A percentile compares a stretch with the other conserved stretches of the same genome.
phyloP scores from a whole-genome alignment of 495 filamentous ascomycete species.

The Antarctomyces pellizariae region DNA sequence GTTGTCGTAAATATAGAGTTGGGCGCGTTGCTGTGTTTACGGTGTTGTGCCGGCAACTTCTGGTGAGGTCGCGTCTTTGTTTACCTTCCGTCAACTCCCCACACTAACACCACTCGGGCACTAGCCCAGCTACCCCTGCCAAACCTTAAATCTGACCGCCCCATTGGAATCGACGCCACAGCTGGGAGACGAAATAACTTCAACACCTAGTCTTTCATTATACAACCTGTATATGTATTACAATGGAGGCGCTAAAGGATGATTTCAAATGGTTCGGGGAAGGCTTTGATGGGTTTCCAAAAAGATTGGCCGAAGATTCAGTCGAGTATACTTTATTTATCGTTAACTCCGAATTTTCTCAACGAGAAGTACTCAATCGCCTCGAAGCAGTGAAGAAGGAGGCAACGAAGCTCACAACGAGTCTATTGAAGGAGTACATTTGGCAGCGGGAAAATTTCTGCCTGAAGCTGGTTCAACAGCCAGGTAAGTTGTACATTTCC shows the following conservation, averaged over 20 bases:
- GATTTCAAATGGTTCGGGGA: conserved; percentile 23
- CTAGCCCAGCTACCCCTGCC: too few species aligned
- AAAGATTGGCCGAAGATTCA: conserved; percentile 61
- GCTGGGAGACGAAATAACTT: too few species aligned
- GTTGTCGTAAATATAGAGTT: too few species aligned
- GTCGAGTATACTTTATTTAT: conserved; percentile 70
- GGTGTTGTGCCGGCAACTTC: too few species aligned
- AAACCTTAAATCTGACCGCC: too few species aligned
- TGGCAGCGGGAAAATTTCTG: conserved; percentile 76
- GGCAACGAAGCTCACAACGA: conserved; percentile 34
- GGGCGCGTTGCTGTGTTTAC: too few species aligned
- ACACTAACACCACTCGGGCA: too few species aligned
- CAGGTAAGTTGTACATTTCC: conserved; percentile 22
- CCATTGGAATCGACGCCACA: too few species aligned
- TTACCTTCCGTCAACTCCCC: too few species aligned
- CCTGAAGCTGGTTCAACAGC: conserved; percentile 29
- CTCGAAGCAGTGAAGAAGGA: conserved; percentile 50
- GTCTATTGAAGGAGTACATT: conserved; percentile 59
- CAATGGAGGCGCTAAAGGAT: conserved; percentile 13
- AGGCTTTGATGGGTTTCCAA: conserved; percentile 40
- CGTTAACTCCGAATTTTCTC: conserved; percentile 29
- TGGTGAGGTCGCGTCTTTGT: too few species aligned
- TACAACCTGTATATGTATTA: too few species aligned
- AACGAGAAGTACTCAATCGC: conserved; percentile 19
- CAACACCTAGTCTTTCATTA: too few species aligned